A percentile compares a stretch with the other conserved stretches of the same genome.
phyloP scores from a whole-genome alignment of 768 basidiomycete genomes.

The Tricholoma hemisulphureum region DNA sequence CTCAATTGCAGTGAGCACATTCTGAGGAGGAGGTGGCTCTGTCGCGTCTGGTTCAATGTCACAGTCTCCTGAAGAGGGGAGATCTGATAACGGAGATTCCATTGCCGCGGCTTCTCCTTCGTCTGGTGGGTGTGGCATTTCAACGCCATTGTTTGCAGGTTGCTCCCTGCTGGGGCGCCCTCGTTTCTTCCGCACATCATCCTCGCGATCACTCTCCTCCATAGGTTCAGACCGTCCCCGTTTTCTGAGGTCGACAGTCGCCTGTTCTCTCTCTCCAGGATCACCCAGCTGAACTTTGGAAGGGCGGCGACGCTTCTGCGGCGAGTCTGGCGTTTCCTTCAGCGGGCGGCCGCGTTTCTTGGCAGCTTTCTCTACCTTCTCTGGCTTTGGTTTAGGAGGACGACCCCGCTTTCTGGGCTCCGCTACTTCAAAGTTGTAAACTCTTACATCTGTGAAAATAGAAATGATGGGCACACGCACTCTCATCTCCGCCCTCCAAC shows the following conservation, averaged over 20 bases:
- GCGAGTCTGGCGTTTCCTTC: slow-evolving; percentile 19
- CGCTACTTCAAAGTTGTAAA: neutral
- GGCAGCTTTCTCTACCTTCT: slow-evolving; percentile 8
- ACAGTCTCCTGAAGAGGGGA: slow-evolving; percentile 1
- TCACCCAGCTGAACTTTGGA: neutral
- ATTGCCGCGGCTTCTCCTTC: neutral
- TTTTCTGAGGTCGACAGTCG: neutral
- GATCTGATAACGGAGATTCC: neutral
- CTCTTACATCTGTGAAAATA: neutral
- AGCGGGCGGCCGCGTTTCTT: slow-evolving; percentile 43
- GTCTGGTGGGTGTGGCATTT: neutral
- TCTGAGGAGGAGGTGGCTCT: neutral
- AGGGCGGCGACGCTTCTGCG: neutral
- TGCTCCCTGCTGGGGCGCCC: slow-evolving; percentile 31
- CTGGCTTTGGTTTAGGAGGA: slow-evolving; percentile 5
- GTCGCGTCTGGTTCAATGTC: neutral
- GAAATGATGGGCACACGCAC: slow-evolving; percentile 1
- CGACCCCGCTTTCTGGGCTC: slow-evolving; percentile 2
- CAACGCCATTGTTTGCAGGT: neutral
- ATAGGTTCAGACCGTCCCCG: neutral
- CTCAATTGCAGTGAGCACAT: neutral
- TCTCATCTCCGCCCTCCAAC: slow-evolving; percentile 3
- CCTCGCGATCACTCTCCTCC: neutral
- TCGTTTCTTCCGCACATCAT: slow-evolving; percentile 28
- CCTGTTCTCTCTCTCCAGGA: neutral